A percentile compares a stretch with the other conserved stretches of the same genome.
Evolutionary conservation across 164 flowering plant genomes (phyloP).

Genomic region (Akebia trifoliata): DNA sequence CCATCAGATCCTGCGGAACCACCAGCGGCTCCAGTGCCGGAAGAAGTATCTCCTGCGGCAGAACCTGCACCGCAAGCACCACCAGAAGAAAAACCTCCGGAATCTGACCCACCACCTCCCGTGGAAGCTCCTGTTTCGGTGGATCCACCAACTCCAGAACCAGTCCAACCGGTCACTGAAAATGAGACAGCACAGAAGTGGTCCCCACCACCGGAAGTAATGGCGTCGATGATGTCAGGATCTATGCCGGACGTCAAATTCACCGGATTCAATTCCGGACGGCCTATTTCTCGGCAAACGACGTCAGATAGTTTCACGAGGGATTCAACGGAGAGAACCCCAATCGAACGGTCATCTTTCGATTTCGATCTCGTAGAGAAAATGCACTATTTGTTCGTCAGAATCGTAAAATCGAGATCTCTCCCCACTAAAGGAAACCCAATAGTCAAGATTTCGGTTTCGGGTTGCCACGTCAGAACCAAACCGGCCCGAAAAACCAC

Average conservation of each 20-base stretch:
- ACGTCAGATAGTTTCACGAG: slow-evolving; percentile 24
- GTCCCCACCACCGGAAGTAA: slow-evolving; percentile 19
- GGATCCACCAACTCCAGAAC: slow-evolving; percentile 14
- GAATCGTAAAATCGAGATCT: slow-evolving; percentile 65
- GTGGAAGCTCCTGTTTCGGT: slow-evolving; percentile 7
- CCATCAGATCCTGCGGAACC: slow-evolving; percentile 1
- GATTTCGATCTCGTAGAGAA: slow-evolving; percentile 90
- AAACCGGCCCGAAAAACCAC: slow-evolving; percentile 51
- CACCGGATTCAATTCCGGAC: slow-evolving; percentile 24
- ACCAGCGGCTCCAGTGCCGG: slow-evolving; percentile 10
- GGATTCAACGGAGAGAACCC: slow-evolving; percentile 28
- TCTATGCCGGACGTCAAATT: slow-evolving; percentile 26
- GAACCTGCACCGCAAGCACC: slow-evolving; percentile 7
- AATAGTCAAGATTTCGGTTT: slow-evolving; percentile 45
- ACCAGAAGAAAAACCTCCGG: slow-evolving; percentile 1
- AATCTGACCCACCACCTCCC: slow-evolving; percentile 16
- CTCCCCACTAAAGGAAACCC: slow-evolving; percentile 56
- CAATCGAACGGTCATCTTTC: slow-evolving; percentile 50
- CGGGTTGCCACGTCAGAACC: slow-evolving; percentile 39
- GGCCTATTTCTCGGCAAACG: slow-evolving; percentile 31
- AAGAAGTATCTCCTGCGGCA: not conserved
- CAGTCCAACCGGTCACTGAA: slow-evolving; percentile 8
- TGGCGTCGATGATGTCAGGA: slow-evolving; percentile 22
- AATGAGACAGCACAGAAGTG: not conserved
- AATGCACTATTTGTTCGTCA: slow-evolving; percentile 81